phyloP scores from a whole-genome alignment of 768 basidiomycete genomes.

The Hericium rajendrae region DNA sequence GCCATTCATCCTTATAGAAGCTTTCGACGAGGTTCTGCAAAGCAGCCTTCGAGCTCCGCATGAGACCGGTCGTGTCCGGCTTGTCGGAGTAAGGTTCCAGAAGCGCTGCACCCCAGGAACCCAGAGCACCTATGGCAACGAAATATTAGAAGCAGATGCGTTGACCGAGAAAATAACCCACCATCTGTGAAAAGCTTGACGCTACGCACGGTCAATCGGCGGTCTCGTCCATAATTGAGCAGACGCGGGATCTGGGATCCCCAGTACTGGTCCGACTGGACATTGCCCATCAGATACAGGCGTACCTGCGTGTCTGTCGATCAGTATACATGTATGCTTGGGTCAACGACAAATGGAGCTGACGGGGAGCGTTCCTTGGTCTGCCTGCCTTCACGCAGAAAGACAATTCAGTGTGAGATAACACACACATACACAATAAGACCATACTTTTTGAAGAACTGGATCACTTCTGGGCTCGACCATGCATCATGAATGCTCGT shows the following conservation, averaged over 20 bases:
- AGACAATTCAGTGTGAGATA: slow-evolving; percentile 4
- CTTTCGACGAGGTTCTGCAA: slow-evolving; percentile 45
- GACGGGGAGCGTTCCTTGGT: slow-evolving; percentile 59
- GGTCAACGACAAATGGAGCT: slow-evolving; percentile 16
- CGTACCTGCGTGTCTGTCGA: slow-evolving; percentile 32
- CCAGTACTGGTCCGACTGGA: slow-evolving; percentile 24
- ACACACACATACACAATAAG: neutral
- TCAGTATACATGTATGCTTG: no score
- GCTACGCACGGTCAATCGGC: slow-evolving; percentile 33
- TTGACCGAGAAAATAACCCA: slow-evolving; percentile 15
- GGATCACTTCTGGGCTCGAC: slow-evolving; percentile 37
- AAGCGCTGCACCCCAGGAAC: slow-evolving; percentile 88
- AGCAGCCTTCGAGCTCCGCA: slow-evolving; percentile 47
- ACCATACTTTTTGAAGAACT: slow-evolving; percentile 56
- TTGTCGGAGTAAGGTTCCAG: slow-evolving; percentile 78
- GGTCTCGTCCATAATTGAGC: slow-evolving; percentile 26
- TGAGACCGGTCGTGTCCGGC: slow-evolving; percentile 57
- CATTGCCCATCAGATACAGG: slow-evolving; percentile 51
- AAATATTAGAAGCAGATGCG: neutral
- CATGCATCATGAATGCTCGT: slow-evolving; percentile 84
- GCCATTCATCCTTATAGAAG: slow-evolving; percentile 71
- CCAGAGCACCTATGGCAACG: slow-evolving; percentile 58
- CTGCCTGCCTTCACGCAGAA: slow-evolving; percentile 46
- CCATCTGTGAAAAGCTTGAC: slow-evolving; percentile 78
- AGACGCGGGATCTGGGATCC: slow-evolving; percentile 23